Conservation (phyloP, 345 rosid genomes). For the Eucalyptus erythrocorys region DNA sequence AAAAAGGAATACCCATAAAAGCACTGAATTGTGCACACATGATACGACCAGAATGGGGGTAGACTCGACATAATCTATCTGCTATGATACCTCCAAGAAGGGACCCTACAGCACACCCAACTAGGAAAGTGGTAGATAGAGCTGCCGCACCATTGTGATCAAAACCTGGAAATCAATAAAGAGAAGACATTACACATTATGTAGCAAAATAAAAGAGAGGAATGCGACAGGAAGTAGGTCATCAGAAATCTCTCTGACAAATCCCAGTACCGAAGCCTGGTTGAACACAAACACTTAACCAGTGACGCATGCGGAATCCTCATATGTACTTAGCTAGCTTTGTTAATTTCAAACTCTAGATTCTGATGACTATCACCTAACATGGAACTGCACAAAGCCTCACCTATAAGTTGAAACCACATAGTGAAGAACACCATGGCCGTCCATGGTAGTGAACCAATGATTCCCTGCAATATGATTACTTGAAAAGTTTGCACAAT, state of each 20-base stretch:
- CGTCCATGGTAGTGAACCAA: constrained; percentile 92
- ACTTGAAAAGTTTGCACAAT: constrained; percentile 77
- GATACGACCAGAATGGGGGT: constrained; percentile 71
- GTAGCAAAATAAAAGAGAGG: background rate
- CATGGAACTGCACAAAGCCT: background rate
- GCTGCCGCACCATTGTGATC: constrained; percentile 68
- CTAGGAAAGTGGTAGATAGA: constrained; percentile 57
- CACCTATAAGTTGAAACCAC: constrained; percentile 93
- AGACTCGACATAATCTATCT: constrained; percentile 41
- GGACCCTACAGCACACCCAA: constrained; percentile 72
- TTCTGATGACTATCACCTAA: background rate
- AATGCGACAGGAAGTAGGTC: background rate
- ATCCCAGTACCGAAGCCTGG: background rate
- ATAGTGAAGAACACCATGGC: constrained; percentile 94
- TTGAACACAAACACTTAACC: background rate
- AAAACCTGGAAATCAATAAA: constrained; percentile 33
- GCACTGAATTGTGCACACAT: constrained; percentile 98
- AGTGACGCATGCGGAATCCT: background rate
- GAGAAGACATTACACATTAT: background rate
- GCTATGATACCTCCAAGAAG: constrained; percentile 72
- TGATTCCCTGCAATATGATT: constrained; percentile 75
- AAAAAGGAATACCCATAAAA: constrained; percentile 92
- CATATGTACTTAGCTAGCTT: background rate
- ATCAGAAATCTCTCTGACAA: background rate
- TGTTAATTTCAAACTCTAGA: background rate